Conservation (phyloP, 2,329 filamentous ascomycete species). For the Periglandula ipomoeae region DNA sequence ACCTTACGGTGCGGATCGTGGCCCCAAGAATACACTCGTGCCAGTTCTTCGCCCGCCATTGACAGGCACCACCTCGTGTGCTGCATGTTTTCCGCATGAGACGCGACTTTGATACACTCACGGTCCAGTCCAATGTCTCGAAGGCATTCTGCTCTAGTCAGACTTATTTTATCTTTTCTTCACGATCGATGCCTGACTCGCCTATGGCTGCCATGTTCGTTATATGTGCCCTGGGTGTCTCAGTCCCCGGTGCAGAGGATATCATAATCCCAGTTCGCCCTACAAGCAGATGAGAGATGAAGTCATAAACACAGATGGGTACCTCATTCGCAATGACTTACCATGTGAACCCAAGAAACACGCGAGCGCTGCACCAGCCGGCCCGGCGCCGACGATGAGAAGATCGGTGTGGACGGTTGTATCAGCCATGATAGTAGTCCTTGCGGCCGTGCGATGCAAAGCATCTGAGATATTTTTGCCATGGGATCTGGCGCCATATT, state of each 20-base stretch:
- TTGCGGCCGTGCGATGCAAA: not conserved
- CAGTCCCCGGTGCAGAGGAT: conserved; percentile 35
- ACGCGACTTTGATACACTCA: conserved; percentile 27
- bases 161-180: no score
- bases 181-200: no score
- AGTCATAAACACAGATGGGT: not conserved
- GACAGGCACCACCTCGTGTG: conserved; percentile 44
- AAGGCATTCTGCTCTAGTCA: conserved; percentile 40
- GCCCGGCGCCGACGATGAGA: conserved; percentile 42
- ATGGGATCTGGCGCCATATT: not conserved
- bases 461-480: no score
- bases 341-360: conserved; percentile 43
- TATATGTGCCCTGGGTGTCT: conserved; percentile 51
- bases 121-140: conserved; percentile 41
- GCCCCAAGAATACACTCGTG: conserved; percentile 41
- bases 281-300: conserved; percentile 12
- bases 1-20: conserved; percentile 35
- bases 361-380: conserved; percentile 44
- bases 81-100: conserved; percentile 31
- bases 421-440: not conserved
- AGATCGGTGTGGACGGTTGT: conserved; percentile 29
- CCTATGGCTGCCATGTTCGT: conserved; percentile 48
- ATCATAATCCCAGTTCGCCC: conserved; percentile 45
- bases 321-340: no score
- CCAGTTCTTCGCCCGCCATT: conserved; percentile 44